Evolutionary conservation across 2,329 filamentous ascomycete species (phyloP).

Genomic region (Paramyrothecium sp.): DNA sequence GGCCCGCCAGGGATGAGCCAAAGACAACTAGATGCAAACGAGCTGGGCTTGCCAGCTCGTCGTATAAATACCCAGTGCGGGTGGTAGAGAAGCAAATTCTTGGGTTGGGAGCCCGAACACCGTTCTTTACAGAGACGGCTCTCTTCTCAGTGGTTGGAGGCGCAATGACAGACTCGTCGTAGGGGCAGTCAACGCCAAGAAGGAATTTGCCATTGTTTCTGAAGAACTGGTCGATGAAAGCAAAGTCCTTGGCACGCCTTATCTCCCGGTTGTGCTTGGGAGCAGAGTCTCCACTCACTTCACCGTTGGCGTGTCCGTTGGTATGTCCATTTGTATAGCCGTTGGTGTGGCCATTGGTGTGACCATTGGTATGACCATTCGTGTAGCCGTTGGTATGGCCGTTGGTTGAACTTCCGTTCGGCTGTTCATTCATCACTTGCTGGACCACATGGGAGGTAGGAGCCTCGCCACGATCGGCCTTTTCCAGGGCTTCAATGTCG

Average conservation of each 20-base stretch:
- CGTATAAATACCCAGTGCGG: constrained; percentile 28
- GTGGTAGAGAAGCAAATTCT: constrained; percentile 19
- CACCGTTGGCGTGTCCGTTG: neutral
- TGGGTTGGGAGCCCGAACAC: constrained; percentile 28
- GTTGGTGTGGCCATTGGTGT: neutral
- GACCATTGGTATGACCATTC: neutral
- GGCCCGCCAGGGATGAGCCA: constrained; percentile 17
- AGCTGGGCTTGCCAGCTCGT: constrained; percentile 19
- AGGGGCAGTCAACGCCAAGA: constrained; percentile 22
- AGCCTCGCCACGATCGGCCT: neutral
- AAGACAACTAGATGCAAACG: constrained; percentile 28
- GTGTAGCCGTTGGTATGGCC: neutral
- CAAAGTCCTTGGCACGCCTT: constrained; percentile 1
- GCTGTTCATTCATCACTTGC: neutral
- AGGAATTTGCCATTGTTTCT: constrained; percentile 21
- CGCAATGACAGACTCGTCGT: constrained; percentile 12
- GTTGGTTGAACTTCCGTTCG: neutral
- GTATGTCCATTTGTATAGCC: neutral
- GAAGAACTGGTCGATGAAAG: constrained; percentile 22
- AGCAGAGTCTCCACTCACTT: neutral
- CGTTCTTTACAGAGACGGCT: constrained; percentile 15
- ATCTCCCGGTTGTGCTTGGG: neutral
- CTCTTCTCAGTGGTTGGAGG: constrained; percentile 4
- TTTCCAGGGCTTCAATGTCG: constrained; percentile 8
- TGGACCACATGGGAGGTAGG: neutral